Evolutionary conservation across 139 green algal species (phyloP).

Genomic region (Axilococcus clingmanii): DNA sequence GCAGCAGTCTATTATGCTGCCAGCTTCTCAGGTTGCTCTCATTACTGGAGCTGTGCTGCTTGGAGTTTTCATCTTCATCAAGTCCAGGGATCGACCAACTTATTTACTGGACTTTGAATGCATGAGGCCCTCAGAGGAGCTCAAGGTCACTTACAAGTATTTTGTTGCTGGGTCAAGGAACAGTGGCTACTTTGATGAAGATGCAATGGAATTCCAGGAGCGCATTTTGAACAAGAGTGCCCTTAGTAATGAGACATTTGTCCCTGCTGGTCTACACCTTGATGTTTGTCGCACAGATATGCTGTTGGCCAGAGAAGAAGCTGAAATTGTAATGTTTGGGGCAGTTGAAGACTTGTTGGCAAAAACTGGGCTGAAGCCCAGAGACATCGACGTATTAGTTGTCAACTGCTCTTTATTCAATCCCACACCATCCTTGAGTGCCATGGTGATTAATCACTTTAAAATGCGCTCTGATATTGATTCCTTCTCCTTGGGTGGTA

Average conservation of each 20-base stretch:
- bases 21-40: too few relatives aligned
- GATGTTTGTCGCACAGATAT: slow-evolving; percentile 37
- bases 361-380: slow-evolving; percentile 41
- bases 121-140: slow-evolving; percentile 34
- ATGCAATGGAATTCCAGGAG: slow-evolving; percentile 61
- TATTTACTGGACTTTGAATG: slow-evolving; percentile 75
- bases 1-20: too few relatives aligned
- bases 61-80: too few relatives aligned
- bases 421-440: slow-evolving; percentile 64
- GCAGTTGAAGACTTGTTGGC: slow-evolving; percentile 32
- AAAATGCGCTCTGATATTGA: slow-evolving; percentile 64
- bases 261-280: slow-evolving; percentile 45
- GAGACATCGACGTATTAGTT: slow-evolving; percentile 65
- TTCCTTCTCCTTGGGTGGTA: slow-evolving; percentile 63
- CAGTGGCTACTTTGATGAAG: slow-evolving; percentile 34
- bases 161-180: slow-evolving; percentile 28
- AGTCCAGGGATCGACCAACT: too few relatives aligned
- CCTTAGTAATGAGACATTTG: slow-evolving; percentile 57
- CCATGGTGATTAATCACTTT: slow-evolving; percentile 82
- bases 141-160: slow-evolving; percentile 18
- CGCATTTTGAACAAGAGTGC: slow-evolving; percentile 49
- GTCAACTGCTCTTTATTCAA: slow-evolving; percentile 77
- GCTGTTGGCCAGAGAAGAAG: slow-evolving; percentile 45
- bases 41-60: too few relatives aligned
- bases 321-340: slow-evolving; percentile 62